Percentiles rank a stretch among this genome's conserved stretches.
Evolutionary conservation across 176 grass and related monocot species (phyloP).

Genomic region (Zoysia pacifica): DNA sequence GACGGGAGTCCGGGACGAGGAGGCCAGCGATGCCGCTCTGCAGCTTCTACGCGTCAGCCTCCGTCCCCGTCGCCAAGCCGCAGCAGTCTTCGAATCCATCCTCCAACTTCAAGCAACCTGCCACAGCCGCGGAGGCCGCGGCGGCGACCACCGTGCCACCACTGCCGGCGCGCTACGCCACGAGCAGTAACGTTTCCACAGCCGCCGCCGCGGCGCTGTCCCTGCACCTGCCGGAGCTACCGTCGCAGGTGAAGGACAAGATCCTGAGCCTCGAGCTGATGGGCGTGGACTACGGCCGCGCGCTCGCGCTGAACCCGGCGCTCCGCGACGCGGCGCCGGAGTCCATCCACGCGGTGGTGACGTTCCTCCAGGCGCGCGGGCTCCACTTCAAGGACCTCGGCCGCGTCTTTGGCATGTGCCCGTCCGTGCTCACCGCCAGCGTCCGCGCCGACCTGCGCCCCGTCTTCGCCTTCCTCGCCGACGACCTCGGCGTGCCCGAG

Average conservation of each 20-base stretch:
- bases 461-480: constrained; percentile 68
- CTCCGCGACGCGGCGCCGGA: constrained; percentile 54
- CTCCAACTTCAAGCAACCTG: constrained; percentile 21
- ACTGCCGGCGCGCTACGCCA: neutral
- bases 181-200: neutral
- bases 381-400: constrained; percentile 68
- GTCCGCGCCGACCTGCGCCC: constrained; percentile 53
- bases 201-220: neutral
- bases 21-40: constrained; percentile 46
- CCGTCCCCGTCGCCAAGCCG: constrained; percentile 39
- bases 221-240: constrained; percentile 53
- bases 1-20: neutral
- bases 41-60: constrained; percentile 44
- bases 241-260: constrained; percentile 62
- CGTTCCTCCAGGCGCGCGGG: constrained; percentile 64
- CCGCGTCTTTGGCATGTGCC: constrained; percentile 63
- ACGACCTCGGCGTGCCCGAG: constrained; percentile 55
- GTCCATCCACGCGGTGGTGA: constrained; percentile 56
- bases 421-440: constrained; percentile 52
- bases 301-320: constrained; percentile 53
- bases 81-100: constrained; percentile 22
- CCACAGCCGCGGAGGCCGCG: neutral
- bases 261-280: constrained; percentile 74
- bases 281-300: constrained; percentile 67
- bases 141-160: neutral